A percentile compares a stretch with the other conserved stretches of the same genome.
Conservation (phyloP, 257 asterid genomes). For the Verbena officinalis region DNA sequence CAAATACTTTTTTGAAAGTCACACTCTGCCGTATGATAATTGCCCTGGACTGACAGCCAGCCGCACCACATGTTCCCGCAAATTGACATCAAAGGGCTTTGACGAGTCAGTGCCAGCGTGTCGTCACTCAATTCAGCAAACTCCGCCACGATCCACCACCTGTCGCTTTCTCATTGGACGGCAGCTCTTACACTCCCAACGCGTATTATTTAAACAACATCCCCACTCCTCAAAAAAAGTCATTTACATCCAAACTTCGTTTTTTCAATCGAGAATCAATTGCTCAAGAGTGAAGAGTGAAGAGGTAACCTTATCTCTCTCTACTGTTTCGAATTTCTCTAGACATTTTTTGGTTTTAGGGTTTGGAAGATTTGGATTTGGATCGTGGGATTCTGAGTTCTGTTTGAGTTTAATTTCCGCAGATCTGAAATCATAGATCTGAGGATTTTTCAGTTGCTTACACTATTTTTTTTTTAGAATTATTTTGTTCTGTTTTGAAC, state of each 20-base stretch:
- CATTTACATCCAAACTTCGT: too few relatives aligned
- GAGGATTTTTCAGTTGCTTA: constrained; percentile 4
- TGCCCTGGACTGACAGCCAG: too few relatives aligned
- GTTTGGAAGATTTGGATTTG: background rate
- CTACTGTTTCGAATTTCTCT: background rate
- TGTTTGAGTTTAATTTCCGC: background rate
- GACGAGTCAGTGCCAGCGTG: constrained; percentile 49
- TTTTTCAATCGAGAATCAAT: background rate
- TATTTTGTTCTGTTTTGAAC: background rate
- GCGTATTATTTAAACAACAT: constrained; percentile 28
- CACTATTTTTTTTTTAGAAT: background rate
- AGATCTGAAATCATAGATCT: constrained; percentile 27
- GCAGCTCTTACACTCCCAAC: too few relatives aligned
- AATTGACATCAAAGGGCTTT: constrained; percentile 30
- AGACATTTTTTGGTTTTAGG: background rate
- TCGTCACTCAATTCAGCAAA: constrained; percentile 26
- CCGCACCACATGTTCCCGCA: too few relatives aligned
- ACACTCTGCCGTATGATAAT: too few relatives aligned
- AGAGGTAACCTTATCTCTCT: constrained; percentile 4
- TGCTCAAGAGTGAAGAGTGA: background rate
- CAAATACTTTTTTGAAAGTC: too few relatives aligned
- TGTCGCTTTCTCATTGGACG: constrained; percentile 27
- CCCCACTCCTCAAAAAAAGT: background rate
- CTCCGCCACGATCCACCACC: constrained; percentile 36
- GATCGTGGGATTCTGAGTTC: constrained; percentile 3